These are phyloP conservation scores for Cystobasidium ongulense DNA, from an alignment of 768 basidiomycete species.

Conservation along the genomic window DNA sequence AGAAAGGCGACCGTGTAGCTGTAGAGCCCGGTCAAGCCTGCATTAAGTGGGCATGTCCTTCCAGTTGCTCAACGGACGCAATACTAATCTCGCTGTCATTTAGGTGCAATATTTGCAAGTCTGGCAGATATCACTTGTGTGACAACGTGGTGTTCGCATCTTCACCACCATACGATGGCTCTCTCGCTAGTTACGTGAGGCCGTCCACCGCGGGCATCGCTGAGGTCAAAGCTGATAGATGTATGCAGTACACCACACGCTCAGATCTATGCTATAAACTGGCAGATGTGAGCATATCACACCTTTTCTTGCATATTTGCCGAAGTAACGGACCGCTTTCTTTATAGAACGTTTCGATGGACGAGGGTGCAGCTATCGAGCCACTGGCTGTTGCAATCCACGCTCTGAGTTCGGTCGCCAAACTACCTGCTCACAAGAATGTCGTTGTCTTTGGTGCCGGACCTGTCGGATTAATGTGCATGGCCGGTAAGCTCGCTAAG, in stretches of 20 bases:
- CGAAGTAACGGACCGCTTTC: neutral
- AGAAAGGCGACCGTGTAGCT: conserved; percentile 76
- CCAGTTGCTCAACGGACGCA: neutral
- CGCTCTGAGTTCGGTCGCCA: conserved; percentile 68
- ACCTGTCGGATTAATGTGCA: conserved; percentile 35
- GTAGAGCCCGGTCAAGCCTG: conserved; percentile 68
- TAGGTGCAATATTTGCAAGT: conserved; percentile 65
- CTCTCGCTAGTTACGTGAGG: conserved; percentile 49
- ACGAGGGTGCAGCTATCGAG: conserved; percentile 95
- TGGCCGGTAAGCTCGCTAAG: conserved; percentile 31
- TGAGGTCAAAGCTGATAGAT: neutral
- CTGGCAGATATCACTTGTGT: conserved; percentile 77
- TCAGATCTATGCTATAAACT: conserved; percentile 55
- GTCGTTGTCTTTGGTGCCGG: conserved; percentile 72
- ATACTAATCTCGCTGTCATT: neutral
- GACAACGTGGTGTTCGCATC: conserved; percentile 66
- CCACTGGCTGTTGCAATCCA: conserved; percentile 83
- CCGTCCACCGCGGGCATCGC: neutral
- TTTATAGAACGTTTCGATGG: conserved; percentile 56
- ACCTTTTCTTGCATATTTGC: no score
- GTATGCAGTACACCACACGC: conserved; percentile 59
- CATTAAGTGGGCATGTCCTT: conserved; percentile 46
- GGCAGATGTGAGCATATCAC: conserved; percentile 1
- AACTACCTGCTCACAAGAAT: conserved; percentile 62
- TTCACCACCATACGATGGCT: conserved; percentile 87